A percentile compares a stretch with the other conserved stretches of the same genome.
These are phyloP conservation scores for Agapanthus africanus DNA, from an alignment of 106 monocot genomes.

Conservation along the genomic window DNA sequence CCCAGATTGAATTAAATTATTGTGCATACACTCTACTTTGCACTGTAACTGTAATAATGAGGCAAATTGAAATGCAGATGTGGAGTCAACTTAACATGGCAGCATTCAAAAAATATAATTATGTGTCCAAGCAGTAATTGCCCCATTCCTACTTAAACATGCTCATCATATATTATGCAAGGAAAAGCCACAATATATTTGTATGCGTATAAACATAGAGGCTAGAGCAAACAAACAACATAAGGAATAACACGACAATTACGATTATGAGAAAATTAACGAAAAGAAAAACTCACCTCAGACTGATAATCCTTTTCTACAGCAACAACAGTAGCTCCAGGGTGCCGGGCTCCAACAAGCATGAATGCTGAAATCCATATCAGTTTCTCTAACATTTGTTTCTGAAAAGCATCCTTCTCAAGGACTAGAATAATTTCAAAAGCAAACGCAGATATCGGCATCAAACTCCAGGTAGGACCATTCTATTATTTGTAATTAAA, in stretches of 20 bases:
- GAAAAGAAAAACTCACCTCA: slow-evolving; percentile 64
- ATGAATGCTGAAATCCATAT: slow-evolving; percentile 98
- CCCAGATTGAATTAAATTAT: not conserved
- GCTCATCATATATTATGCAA: not conserved
- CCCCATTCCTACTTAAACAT: not conserved
- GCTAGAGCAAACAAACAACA: not conserved
- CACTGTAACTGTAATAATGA: not conserved
- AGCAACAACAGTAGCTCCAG: slow-evolving; percentile 73
- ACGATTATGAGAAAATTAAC: not conserved
- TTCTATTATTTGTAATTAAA: not conserved
- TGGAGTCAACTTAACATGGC: not conserved
- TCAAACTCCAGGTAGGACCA: not conserved
- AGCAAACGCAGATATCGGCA: not conserved
- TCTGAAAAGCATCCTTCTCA: slow-evolving; percentile 80
- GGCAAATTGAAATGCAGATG: not conserved
- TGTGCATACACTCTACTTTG: not conserved
- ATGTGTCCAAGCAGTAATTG: not conserved
- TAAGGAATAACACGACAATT: not conserved
- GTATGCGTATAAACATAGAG: not conserved
- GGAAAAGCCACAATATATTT: not conserved
- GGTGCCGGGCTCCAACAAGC: slow-evolving; percentile 96
- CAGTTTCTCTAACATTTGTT: slow-evolving; percentile 95
- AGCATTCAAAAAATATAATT: not conserved
- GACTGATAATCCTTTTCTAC: slow-evolving; percentile 75
- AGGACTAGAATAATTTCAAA: slow-evolving; percentile 53